Evolutionary conservation across 2,329 filamentous ascomycete species (phyloP), one percentile per base, ranked within the genome.

Genomic region (Verruconis gallopava): DNA sequence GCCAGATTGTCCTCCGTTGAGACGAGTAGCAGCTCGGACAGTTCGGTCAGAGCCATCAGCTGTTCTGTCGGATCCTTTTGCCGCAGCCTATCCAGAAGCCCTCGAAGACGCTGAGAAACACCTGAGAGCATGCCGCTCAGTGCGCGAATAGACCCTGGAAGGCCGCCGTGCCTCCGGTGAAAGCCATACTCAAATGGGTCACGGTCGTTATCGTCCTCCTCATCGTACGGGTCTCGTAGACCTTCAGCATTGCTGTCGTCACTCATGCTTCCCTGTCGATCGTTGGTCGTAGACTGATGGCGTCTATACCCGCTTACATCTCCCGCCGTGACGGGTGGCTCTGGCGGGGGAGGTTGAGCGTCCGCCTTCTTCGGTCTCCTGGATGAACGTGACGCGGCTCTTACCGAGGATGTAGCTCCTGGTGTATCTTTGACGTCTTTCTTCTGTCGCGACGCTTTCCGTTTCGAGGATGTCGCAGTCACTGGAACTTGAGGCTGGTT

Each of bases 1-100:
- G 89, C 85, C 9, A 98, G 72, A 50, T 93, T 95, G 57, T 98
- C 91, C 62, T 98, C 91, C 50, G 91, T 96, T 9, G 89, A 94
- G 28, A 98, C 84, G 21, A 98, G 69, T 4, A 98, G 68, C 42
- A 96, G 79, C 60, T 98, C 88, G 0, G 89, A 94, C 4, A 98
- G 69, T 51, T 96, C 89, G 60, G 93, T 85, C 21, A 98, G 67
- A 20, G 89, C 91, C 54, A 95, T 86, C 50, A 94, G 70, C 64
- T 98, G 93, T 30, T 91, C 66, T 0, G 86, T 88, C 4, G 80
- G 75, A 49, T 95, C 85, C 56, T 88, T 89, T 52, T 83, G 78
- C 49, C 81, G 79, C 44, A 98, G 66, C 47, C 67, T 65, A 41
- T 69, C 66, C 37, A 70, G 54, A 22, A 69, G 64, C 42, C 55